phyloP scores from a whole-genome alignment of 2,329 filamentous ascomycete genomes.

The Penicillium palitans region DNA sequence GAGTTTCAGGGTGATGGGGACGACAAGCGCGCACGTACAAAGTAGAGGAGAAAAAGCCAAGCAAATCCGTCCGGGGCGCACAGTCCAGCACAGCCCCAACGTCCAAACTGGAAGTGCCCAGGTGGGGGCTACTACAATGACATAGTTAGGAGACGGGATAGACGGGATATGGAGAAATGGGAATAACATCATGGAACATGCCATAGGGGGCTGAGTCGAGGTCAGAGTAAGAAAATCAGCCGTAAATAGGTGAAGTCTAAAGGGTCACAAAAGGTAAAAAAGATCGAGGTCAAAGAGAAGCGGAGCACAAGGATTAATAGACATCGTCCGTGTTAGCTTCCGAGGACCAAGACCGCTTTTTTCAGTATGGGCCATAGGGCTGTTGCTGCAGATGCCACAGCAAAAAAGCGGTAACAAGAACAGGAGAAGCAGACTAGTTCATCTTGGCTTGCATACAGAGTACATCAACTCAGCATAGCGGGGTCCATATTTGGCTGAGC shows the following conservation, averaged over 20 bases:
- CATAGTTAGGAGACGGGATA: neutral
- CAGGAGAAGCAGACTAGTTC: slow-evolving; percentile 2
- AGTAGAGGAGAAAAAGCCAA: slow-evolving; percentile 1
- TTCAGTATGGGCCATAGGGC: slow-evolving; percentile 11
- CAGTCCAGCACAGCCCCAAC: slow-evolving; percentile 13
- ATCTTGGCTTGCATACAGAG: slow-evolving; percentile 4
- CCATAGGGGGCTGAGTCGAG: slow-evolving; percentile 2
- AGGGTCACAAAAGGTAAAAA: neutral
- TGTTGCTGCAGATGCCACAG: slow-evolving; percentile 6
- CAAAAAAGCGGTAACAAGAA: slow-evolving; percentile 10
- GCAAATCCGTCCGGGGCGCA: slow-evolving; percentile 7
- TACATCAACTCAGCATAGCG: slow-evolving; percentile 1
- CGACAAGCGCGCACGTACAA: slow-evolving; percentile 1
- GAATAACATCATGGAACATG: slow-evolving; percentile 2
- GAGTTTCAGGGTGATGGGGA: neutral
- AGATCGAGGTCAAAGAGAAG: neutral
- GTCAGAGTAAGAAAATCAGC: neutral
- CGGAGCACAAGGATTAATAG: neutral
- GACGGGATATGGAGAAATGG: neutral
- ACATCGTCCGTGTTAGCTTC: neutral
- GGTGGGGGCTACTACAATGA: neutral
- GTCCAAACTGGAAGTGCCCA: neutral
- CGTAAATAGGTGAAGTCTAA: neutral
- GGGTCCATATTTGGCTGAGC: slow-evolving; percentile 1
- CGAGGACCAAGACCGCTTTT: slow-evolving; percentile 6